Conservation (phyloP, 1,284 basidiomycete species). For the Neonothopanus nambi region DNA sequence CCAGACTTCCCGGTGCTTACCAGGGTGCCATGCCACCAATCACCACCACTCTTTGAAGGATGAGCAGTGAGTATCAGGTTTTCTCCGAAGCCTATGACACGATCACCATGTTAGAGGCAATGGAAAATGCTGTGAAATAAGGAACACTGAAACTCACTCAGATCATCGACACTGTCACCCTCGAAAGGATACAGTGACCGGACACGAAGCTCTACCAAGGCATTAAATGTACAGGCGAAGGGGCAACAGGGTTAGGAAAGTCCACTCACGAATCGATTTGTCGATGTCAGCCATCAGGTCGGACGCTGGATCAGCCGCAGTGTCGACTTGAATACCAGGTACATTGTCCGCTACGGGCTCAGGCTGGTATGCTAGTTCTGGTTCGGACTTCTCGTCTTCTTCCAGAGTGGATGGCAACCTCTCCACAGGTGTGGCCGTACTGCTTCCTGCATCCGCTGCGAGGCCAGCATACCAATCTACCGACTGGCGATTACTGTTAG, state of each 20-base stretch:
- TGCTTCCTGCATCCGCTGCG: conserved; percentile 65
- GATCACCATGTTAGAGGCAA: conserved; percentile 11
- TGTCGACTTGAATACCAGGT: conserved; percentile 59
- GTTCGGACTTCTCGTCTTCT: conserved; percentile 40
- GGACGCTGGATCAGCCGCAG: conserved; percentile 24
- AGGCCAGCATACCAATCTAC: conserved; percentile 92
- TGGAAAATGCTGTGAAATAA: background rate
- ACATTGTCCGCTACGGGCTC: conserved; percentile 30
- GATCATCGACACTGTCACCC: conserved; percentile 84
- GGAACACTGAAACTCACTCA: conserved; percentile 52
- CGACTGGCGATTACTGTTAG: conserved; percentile 67
- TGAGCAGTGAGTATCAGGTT: conserved; percentile 81
- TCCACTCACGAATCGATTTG: conserved; percentile 52
- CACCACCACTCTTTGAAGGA: conserved; percentile 80
- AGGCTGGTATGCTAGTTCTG: conserved; percentile 30
- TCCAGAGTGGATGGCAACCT: conserved; percentile 55
- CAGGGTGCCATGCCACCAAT: conserved; percentile 94
- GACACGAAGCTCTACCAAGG: conserved; percentile 61
- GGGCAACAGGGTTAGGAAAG: background rate
- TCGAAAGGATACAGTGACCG: conserved; percentile 83
- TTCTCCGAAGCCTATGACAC: conserved; percentile 69
- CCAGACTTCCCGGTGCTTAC: conserved; percentile 72
- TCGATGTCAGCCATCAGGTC: conserved; percentile 83
- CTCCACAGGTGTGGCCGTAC: conserved; percentile 33
- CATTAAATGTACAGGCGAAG: too few relatives aligned